A percentile compares a stretch with the other conserved stretches of the same genome.
phyloP scores from a whole-genome alignment of 257 asterid species.

The Solanum phureja region DNA sequence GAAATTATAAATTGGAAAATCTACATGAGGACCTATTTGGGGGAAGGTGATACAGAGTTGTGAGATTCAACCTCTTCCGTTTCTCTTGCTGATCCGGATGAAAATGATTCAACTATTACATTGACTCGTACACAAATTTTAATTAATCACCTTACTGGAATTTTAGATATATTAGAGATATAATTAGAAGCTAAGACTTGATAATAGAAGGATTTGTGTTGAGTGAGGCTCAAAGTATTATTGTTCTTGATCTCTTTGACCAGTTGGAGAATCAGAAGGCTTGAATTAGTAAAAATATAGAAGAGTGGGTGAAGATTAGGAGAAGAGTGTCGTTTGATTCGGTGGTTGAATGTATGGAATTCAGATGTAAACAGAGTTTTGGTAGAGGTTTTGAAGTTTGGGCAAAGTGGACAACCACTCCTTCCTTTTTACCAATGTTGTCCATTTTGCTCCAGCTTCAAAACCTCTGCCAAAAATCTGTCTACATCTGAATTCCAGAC shows the following conservation, averaged over 20 bases:
- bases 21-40: slow-evolving; percentile 16
- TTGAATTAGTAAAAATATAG: slow-evolving; percentile 22
- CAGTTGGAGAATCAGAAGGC: slow-evolving; percentile 42
- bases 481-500: slow-evolving; percentile 33
- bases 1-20: slow-evolving; percentile 41
- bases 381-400: slow-evolving; percentile 38
- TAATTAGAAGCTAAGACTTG: slow-evolving; percentile 25
- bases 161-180: slow-evolving; percentile 40
- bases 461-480: slow-evolving; percentile 12
- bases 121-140: slow-evolving; percentile 9
- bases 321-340: slow-evolving; percentile 59
- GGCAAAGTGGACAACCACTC: slow-evolving; percentile 31
- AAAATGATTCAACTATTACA: slow-evolving; percentile 25
- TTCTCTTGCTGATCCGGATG: slow-evolving; percentile 28
- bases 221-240: slow-evolving; percentile 43
- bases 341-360: slow-evolving; percentile 51
- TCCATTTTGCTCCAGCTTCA: slow-evolving; percentile 47
- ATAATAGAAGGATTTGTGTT: slow-evolving; percentile 44
- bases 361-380: slow-evolving; percentile 22
- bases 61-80: slow-evolving; percentile 68
- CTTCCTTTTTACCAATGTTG: slow-evolving; percentile 1
- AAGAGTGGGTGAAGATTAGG: slow-evolving; percentile 30
- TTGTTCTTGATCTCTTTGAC: slow-evolving; percentile 42
- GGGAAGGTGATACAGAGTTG: slow-evolving; percentile 48
- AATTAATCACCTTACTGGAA: slow-evolving; percentile 49